These are phyloP conservation scores for Wickerhamia fluorescens DNA, from an alignment of 805 yeast genomes.

Conservation along the genomic window DNA sequence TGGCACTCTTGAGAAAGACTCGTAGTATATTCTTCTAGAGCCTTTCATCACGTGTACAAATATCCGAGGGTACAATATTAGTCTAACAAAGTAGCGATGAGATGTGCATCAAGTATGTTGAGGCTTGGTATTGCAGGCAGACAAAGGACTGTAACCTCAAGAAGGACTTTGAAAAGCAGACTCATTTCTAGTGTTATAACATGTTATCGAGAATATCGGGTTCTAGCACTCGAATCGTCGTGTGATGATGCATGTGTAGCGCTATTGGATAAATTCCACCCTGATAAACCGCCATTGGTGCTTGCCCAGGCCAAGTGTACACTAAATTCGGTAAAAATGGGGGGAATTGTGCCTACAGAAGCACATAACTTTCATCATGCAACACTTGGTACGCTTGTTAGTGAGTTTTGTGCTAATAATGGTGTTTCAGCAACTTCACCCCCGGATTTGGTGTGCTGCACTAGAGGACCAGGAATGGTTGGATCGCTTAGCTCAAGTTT, in stretches of 20 bases:
- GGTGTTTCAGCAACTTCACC: constrained; percentile 20
- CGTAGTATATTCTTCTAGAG: no score
- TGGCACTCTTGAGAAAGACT: no score
- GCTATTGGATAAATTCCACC: constrained; percentile 45
- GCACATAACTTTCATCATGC: constrained; percentile 77
- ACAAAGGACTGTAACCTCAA: not conserved
- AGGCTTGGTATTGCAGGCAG: not conserved
- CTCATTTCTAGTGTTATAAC: no score
- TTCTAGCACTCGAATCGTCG: constrained; percentile 84
- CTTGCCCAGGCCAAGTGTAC: constrained; percentile 60
- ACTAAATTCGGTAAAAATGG: constrained; percentile 54
- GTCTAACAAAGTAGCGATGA: not conserved
- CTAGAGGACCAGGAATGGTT: constrained; percentile 95
- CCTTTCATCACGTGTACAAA: not conserved
- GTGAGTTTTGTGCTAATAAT: constrained; percentile 33
- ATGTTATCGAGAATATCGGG: constrained; percentile 52
- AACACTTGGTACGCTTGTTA: constrained; percentile 45
- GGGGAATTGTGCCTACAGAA: constrained; percentile 84
- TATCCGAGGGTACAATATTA: not conserved
- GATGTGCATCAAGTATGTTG: not conserved
- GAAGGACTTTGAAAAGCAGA: no score
- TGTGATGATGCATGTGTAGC: constrained; percentile 96
- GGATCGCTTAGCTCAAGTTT: constrained; percentile 81
- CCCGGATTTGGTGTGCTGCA: constrained; percentile 79
- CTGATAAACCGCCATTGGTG: constrained; percentile 36